Evolutionary conservation across 495 filamentous ascomycete species (phyloP), one percentile per base, ranked within the genome.

Genomic region (Penicillium herquei): DNA sequence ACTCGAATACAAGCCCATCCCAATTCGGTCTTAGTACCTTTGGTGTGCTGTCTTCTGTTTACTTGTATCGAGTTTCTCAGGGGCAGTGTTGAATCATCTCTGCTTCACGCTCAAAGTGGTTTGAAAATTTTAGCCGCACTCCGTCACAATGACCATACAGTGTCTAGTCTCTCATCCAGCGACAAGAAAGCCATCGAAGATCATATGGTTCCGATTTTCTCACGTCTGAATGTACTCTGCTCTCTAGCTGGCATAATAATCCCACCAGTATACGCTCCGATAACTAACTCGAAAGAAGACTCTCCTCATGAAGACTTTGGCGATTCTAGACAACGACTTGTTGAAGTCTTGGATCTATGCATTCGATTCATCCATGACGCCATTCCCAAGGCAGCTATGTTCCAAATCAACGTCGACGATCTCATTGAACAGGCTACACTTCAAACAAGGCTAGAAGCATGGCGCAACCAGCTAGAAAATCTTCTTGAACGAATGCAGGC

Each of bases 401-500:
- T 34, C 32, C 46, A 49, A 49, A 37, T 49, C 17, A 32, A 49
- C 32, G 30, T 49, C 46, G 32, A 49, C 32, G n/a, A 17, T 18
- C n/a, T 49, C 32, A 11, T 37, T 49, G 32, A 49, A 49, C 46
- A 49, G 46, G 6, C 35, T 3, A 49, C 16, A 49, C 46, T 39
- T 18, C 46, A 49, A 21, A 35, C 46, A 49, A 49, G 46, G 46
- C 46, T 49, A 49, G 32, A 49, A 30, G 32, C 31, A 49, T 49
- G 46, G 46, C 31, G n/a, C n/a, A 32, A 37, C 46, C 32, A 16
- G 31, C 32, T 49, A 49, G 46, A 18, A 4, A 31, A 49, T 18
- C 46, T 49, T 37, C 32, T 49, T 37, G 46, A 37, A 49, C 30
- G 46, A 49, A 49, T 35, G 46, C 32, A 49, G n/a, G 46, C 46